Conservation (phyloP, 345 rosid genomes). For the Bruguiera gymnorhiza region DNA sequence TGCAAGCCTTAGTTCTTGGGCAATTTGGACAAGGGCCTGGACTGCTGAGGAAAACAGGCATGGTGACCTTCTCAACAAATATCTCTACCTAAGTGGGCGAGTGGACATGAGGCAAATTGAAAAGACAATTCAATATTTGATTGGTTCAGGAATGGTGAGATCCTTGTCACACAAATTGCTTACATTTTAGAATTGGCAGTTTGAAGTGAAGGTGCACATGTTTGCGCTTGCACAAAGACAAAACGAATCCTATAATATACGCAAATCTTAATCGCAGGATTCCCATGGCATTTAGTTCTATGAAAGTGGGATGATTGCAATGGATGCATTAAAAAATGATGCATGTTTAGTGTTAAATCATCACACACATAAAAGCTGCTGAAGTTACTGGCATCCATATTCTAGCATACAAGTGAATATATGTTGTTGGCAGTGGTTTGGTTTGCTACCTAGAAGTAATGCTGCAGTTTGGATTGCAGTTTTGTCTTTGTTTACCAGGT, state of each 20-base stretch:
- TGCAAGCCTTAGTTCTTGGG: conserved; percentile 78
- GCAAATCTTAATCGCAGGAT: not conserved
- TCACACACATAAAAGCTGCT: too few relatives aligned
- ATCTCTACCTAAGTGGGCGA: conserved; percentile 66
- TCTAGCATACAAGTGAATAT: not conserved
- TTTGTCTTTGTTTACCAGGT: not conserved
- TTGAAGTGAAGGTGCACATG: not conserved
- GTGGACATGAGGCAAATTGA: conserved; percentile 70
- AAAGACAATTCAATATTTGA: conserved; percentile 67
- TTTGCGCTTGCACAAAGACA: not conserved
- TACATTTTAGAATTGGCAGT: not conserved
- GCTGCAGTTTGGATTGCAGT: not conserved
- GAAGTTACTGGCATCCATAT: too few relatives aligned
- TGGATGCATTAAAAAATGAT: too few relatives aligned
- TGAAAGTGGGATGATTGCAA: too few relatives aligned
- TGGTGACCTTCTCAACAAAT: conserved; percentile 68
- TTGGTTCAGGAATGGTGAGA: conserved; percentile 75
- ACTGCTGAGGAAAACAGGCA: conserved; percentile 78
- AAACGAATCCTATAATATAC: not conserved
- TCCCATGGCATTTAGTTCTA: too few relatives aligned
- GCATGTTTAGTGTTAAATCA: too few relatives aligned
- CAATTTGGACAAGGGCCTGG: conserved; percentile 69
- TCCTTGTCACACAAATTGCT: conserved; percentile 14
- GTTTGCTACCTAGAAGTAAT: not conserved
- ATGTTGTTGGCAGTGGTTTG: not conserved